Percentiles rank a stretch among this genome's conserved stretches.
Evolutionary conservation across 495 filamentous ascomycete genomes (phyloP).

Genomic region (Elaphomyces granulatus): DNA sequence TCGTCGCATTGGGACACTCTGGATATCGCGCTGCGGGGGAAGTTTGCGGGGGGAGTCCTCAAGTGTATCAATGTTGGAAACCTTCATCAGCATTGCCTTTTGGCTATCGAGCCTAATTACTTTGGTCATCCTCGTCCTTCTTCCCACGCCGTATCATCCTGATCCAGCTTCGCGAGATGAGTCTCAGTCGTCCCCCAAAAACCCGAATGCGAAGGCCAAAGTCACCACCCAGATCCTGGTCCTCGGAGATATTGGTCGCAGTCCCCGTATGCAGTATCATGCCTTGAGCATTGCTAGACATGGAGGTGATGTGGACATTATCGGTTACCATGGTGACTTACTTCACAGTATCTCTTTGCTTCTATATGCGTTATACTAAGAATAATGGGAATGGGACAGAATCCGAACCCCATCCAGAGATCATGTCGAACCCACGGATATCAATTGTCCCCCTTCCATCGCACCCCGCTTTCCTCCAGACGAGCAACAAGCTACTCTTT

Average conservation of each 20-base stretch:
- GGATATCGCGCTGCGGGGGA: too few species aligned
- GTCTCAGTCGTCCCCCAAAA: constrained; percentile 30
- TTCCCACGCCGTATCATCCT: constrained; percentile 16
- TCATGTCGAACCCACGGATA: constrained; percentile 49
- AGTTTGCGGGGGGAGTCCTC: too few species aligned
- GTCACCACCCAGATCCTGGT: constrained; percentile 72
- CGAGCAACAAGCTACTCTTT: constrained; percentile 62
- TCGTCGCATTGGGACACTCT: too few species aligned
- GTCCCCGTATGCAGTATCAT: constrained; percentile 98
- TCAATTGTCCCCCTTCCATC: constrained; percentile 49
- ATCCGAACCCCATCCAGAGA: constrained; percentile 60
- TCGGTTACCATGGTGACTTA: constrained; percentile 69
- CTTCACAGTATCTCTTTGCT: background rate
- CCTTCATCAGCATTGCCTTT: constrained; percentile 30
- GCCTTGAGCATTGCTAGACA: constrained; percentile 80
- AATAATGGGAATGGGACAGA: constrained; percentile 26
- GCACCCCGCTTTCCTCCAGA: constrained; percentile 47
- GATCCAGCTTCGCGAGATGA: background rate
- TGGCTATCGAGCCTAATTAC: constrained; percentile 36
- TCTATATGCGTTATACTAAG: constrained; percentile 2
- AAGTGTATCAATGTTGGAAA: too few species aligned
- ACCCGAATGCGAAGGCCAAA: constrained; percentile 16
- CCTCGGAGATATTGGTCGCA: constrained; percentile 91
- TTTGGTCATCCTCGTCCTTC: constrained; percentile 28
- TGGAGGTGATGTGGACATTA: constrained; percentile 64